Conservation (phyloP, 306 rosid genomes). For the Ziziphus jujuba region DNA sequence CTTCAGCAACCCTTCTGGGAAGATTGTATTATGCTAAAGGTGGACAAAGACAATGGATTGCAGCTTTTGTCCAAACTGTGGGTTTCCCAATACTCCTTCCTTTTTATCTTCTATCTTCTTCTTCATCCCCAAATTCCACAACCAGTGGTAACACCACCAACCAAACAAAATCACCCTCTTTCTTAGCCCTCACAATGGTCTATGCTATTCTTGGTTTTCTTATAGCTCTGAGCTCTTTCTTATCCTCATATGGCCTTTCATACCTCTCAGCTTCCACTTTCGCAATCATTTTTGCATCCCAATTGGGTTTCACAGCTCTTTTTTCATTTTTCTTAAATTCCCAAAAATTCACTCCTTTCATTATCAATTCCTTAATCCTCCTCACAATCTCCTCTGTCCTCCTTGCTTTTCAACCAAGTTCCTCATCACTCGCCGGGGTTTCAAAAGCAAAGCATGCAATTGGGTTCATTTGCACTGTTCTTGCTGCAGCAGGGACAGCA, state of each 20-base stretch:
- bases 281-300: not conserved
- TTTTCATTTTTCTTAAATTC: constrained; percentile 17
- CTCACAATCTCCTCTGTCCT: constrained; percentile 13
- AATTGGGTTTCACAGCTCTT: constrained; percentile 4
- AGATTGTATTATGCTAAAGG: constrained; percentile 27
- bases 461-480: not conserved
- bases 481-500: not conserved
- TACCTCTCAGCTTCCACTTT: constrained; percentile 2
- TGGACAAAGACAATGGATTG: constrained; percentile 34
- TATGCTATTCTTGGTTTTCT: not conserved
- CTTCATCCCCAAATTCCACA: constrained; percentile 7
- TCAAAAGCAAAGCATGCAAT: constrained; percentile 2
- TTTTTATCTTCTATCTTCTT: not conserved
- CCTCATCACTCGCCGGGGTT: not conserved
- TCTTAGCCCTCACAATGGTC: not conserved
- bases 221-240: not conserved
- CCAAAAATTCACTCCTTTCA: not conserved
- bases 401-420: not conserved
- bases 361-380: not conserved
- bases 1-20: constrained; percentile 24
- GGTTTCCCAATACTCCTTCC: constrained; percentile 37
- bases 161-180: not conserved
- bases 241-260: not conserved
- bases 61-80: constrained; percentile 13
- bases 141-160: too few species aligned